phyloP scores from a whole-genome alignment of 345 rosid species.

The Triadica sebifera region DNA sequence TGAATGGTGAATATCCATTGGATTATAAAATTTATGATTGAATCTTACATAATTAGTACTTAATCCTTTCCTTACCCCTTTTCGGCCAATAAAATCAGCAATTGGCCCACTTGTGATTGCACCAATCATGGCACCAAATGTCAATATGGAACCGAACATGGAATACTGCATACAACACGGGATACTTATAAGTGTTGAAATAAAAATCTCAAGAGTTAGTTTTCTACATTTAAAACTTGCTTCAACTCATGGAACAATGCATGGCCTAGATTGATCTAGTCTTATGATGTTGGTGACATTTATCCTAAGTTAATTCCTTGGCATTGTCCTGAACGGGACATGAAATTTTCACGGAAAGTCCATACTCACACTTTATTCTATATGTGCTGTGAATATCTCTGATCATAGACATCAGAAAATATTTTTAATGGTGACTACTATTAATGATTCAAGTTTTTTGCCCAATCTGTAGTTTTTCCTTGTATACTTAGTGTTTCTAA shows the following conservation, averaged over 20 bases:
- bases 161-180: conserved; percentile 54
- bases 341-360: too few relatives aligned
- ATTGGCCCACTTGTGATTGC: conserved; percentile 85
- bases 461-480: neutral
- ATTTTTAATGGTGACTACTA: too few relatives aligned
- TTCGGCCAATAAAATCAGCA: conserved; percentile 79
- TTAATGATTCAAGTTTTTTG: neutral
- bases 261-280: neutral
- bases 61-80: conserved; percentile 55
- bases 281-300: too few relatives aligned
- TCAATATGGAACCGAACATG: conserved; percentile 77
- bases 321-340: too few relatives aligned
- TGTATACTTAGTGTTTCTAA: neutral
- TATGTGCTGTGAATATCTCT: neutral
- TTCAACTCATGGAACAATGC: neutral
- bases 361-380: neutral
- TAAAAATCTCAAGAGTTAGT: neutral
- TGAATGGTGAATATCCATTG: conserved; percentile 9
- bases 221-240: conserved; percentile 2
- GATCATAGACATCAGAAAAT: neutral
- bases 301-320: too few relatives aligned
- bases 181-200: conserved; percentile 4
- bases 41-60: conserved; percentile 1
- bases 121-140: conserved; percentile 94
- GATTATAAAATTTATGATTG: neutral